A percentile compares a stretch with the other conserved stretches of the same genome.
Conservation (phyloP, 1,139 yeast genomes). For the Blastobotrys capitulatus region DNA sequence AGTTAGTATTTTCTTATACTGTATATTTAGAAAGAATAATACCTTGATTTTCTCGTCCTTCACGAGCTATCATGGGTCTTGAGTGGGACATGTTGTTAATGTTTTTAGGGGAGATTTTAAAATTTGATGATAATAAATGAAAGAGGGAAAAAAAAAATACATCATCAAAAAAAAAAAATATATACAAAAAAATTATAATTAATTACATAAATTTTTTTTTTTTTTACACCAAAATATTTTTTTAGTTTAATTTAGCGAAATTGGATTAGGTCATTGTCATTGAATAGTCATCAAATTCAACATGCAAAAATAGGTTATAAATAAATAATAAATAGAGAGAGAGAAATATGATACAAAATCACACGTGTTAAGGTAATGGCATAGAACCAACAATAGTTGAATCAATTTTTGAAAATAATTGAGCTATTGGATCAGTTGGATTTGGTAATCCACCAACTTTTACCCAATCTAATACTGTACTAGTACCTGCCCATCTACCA, state of each 20-base stretch:
- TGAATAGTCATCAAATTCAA: background rate
- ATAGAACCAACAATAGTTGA: background rate
- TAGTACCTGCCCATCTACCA: slow-evolving; percentile 7
- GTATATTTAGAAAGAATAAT: background rate
- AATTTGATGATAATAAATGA: too few relatives aligned
- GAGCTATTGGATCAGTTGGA: slow-evolving; percentile 4
- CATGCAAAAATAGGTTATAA: background rate
- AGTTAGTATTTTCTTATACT: background rate
- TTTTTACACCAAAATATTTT: too few relatives aligned
- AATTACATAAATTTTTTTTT: too few relatives aligned
- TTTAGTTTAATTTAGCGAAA: too few relatives aligned
- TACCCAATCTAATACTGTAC: slow-evolving; percentile 5
- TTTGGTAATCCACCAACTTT: background rate
- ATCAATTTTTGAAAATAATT: slow-evolving; percentile 5
- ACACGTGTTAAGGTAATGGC: background rate
- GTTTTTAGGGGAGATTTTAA: background rate
- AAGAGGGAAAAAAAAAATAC: background rate
- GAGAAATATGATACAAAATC: background rate
- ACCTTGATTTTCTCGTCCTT: slow-evolving; percentile 11
- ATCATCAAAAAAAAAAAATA: too few relatives aligned
- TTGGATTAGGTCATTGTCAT: too few relatives aligned
- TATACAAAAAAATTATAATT: too few relatives aligned
- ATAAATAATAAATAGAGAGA: background rate
- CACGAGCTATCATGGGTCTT: slow-evolving; percentile 10
- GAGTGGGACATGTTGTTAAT: background rate